Evolutionary conservation across 805 yeast species (phyloP), one percentile per base, ranked within the genome.

Genomic region (Barnettozyma wickerhamii): DNA sequence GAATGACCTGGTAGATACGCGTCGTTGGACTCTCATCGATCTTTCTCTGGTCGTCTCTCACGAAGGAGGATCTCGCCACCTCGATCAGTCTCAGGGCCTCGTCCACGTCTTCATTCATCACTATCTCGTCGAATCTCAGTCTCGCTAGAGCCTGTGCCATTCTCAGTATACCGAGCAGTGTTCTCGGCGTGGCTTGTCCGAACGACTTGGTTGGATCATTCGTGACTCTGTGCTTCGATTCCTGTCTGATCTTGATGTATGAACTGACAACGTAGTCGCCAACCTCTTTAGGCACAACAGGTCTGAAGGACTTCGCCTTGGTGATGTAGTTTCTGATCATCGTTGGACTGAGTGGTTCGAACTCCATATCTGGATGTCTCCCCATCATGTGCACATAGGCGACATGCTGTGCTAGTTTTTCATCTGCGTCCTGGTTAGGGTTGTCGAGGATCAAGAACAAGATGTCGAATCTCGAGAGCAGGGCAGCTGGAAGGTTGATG

Each of bases 301-400:
- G 99, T 57, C 96, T 75, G 61, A 70, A 81, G 20, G 81, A 69
- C 55, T 95, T 79, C 0, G 99, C 97, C 57, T 79, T 71, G 3
- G 95, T 81, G 48, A 93, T 83, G 59, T 78, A 90, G 60, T 88
- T 95, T 58, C 99, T 79, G 58, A 93, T 81, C 20, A 87, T 77
- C 7, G 77, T 61, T 0, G 95, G 80, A 47, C 83, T 89, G 32
- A 91, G 67, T 13, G 96, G 95, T 47, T 75, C 81, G 49, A 81
- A 76, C 33, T 72, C 83, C 71, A 75, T 69, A 30, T 74, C 79
- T 5, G 99, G 99, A 55, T 91, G 96, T 41, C 68, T 74, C 65
- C 82, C 85, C 64, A 84, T 84, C 90, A 88, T 89, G 65, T 93
- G 99, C 32, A 93, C 99, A 58, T 77, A 89, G 10, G 99, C 82